Evolutionary conservation across 2,329 filamentous ascomycete genomes (phyloP).

Genomic region (Ophiostoma triangulosporum): DNA sequence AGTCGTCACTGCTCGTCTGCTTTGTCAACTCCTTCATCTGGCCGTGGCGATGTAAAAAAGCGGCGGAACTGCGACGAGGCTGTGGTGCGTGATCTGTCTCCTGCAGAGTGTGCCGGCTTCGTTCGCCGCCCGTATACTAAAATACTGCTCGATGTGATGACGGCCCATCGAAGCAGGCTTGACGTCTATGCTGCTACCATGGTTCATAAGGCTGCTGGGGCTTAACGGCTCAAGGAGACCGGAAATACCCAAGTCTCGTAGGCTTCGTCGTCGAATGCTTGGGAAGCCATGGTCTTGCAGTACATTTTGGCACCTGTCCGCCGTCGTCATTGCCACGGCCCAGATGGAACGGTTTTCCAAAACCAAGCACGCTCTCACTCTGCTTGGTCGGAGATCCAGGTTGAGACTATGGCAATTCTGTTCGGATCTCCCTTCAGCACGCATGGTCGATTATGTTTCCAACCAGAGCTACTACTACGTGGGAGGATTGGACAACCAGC

Average conservation of each 20-base stretch:
- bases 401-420: background rate
- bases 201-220: background rate
- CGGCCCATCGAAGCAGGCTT: too few species aligned
- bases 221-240: background rate
- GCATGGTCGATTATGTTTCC: background rate
- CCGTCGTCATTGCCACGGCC: background rate
- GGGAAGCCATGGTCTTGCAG: background rate
- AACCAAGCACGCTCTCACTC: too few species aligned
- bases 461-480: background rate
- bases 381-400: background rate
- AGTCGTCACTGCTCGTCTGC: background rate
- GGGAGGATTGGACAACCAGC: background rate
- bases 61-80: too few species aligned
- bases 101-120: background rate
- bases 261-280: background rate
- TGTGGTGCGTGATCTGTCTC: background rate
- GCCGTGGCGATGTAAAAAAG: background rate
- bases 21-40: background rate
- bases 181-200: too few species aligned
- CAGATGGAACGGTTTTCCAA: background rate
- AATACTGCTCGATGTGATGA: too few species aligned
- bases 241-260: background rate
- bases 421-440: background rate
- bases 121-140: too few species aligned
- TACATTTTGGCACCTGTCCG: background rate